Percentiles rank a stretch among this genome's conserved stretches.
Evolutionary conservation across 2,329 filamentous ascomycete genomes (phyloP).

Genomic region (Shiraia sp.): DNA sequence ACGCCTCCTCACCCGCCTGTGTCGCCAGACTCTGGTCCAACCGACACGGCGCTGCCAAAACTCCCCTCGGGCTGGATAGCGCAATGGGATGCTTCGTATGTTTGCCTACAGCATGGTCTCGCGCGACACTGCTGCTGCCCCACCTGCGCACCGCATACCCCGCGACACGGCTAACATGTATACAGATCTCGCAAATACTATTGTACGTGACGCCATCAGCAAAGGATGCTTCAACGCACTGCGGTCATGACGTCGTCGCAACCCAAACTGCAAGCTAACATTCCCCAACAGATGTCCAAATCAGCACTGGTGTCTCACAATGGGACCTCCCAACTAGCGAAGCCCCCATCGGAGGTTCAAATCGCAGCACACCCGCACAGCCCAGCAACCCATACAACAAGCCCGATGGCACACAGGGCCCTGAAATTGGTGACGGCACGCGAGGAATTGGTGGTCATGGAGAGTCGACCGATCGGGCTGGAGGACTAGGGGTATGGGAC

Average conservation of each 20-base stretch:
- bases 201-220: constrained; percentile 26
- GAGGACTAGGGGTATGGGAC: constrained; percentile 65
- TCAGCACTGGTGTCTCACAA: constrained; percentile 71
- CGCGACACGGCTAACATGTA: constrained; percentile 27
- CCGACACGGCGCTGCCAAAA: constrained; percentile 43
- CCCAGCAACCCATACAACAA: constrained; percentile 66
- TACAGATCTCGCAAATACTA: constrained; percentile 46
- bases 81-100: constrained; percentile 46
- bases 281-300: constrained; percentile 59
- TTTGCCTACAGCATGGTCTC: constrained; percentile 7
- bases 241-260: not conserved
- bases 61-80: constrained; percentile 47
- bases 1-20: constrained; percentile 43
- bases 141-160: constrained; percentile 16
- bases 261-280: constrained; percentile 7
- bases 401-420: constrained; percentile 47
- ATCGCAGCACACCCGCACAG: constrained; percentile 48
- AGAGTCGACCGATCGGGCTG: constrained; percentile 48
- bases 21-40: constrained; percentile 46
- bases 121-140: constrained; percentile 11
- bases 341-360: constrained; percentile 63
- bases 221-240: not conserved
- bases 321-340: constrained; percentile 73
- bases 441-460: constrained; percentile 45
- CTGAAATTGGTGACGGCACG: constrained; percentile 47